phyloP scores from a whole-genome alignment of 73 alveolate genomes.

The Symbiodinium natans region DNA sequence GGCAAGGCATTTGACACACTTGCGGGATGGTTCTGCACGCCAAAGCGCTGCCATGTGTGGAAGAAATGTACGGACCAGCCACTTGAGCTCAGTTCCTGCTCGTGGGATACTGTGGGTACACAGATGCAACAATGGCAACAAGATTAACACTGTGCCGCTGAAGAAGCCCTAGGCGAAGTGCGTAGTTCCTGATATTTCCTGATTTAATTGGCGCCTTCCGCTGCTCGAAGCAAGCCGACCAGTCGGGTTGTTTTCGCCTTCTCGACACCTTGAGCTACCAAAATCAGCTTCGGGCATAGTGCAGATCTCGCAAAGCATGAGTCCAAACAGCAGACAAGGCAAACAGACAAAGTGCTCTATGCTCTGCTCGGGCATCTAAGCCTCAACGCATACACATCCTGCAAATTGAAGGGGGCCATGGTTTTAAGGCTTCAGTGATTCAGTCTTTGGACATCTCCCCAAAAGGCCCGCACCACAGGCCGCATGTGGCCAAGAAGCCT shows the following conservation, averaged over 20 bases:
- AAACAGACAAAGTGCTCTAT: not conserved
- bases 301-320: not conserved
- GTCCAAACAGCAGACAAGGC: not conserved
- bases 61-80: constrained; percentile 67
- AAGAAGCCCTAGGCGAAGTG: too few species aligned
- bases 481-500: not conserved
- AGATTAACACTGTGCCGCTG: not conserved
- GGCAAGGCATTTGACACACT: too few species aligned
- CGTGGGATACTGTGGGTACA: not conserved
- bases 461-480: too few species aligned
- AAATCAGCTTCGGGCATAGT: not conserved
- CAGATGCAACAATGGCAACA: not conserved
- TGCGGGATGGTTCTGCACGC: not conserved
- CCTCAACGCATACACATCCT: too few species aligned
- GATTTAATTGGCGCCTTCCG: too few species aligned
- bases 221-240: constrained; percentile 87
- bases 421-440: too few species aligned
- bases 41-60: constrained; percentile 77
- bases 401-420: too few species aligned
- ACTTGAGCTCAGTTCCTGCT: constrained; percentile 76
- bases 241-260: constrained; percentile 51
- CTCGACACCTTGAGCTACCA: constrained; percentile 78
- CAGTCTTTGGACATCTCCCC: too few species aligned
- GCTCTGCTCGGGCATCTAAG: not conserved
- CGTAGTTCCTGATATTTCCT: too few species aligned